Evolutionary conservation across 139 green algal genomes (phyloP), one percentile per base, ranked within the genome.

Genomic region (Picochlorum sp.): DNA sequence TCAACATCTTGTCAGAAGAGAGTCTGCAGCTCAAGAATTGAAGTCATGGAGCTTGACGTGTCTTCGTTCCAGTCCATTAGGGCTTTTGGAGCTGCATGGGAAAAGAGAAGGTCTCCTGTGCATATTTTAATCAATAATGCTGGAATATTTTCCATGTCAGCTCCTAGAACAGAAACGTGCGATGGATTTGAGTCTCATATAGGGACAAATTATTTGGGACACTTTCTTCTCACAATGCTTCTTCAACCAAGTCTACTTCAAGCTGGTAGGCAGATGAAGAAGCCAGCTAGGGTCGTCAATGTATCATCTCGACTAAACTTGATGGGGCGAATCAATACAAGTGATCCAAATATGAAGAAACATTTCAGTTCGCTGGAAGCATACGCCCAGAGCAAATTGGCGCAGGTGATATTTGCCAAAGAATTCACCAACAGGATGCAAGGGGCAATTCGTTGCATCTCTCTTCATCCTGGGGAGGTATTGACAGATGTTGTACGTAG

Each of bases 81-180:
- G 2, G 26, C 40, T 4, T 95, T 95, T 75, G 72, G 55, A 0
- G 30, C 58, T 3, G 41, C 43, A 3, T 95, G 83, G 80, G 9
- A 12, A 13, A 49, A 59, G 9, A 43, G 18, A 2, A 20, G 59
- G 50, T 60, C 67, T 9, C 75, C 80, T n/a, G 68, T 95, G 50
- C 80, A 96, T 53, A 53, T 85, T 8, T 78, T 96, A 0, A 59
- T 96, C 59, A 94, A 93, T 81, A 96, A 96, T 59, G 88, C 87
- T 3, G 88, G 86, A 32, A 68, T 95, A 2, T 91, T 85, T 61
- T 68, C 72, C 24, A 67, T 72, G 57, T 37, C 37, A 10, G 82
- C 43, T n/a, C 60, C 56, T 2, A 62, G 78, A 33, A 26, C 63
- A 44, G 57, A 73, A 31, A 89, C 79, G 1, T 7, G 18, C 2